These are phyloP conservation scores for Eimeria sp. DNA, from an alignment of 169 alveolate genomes.

Conservation along the genomic window DNA sequence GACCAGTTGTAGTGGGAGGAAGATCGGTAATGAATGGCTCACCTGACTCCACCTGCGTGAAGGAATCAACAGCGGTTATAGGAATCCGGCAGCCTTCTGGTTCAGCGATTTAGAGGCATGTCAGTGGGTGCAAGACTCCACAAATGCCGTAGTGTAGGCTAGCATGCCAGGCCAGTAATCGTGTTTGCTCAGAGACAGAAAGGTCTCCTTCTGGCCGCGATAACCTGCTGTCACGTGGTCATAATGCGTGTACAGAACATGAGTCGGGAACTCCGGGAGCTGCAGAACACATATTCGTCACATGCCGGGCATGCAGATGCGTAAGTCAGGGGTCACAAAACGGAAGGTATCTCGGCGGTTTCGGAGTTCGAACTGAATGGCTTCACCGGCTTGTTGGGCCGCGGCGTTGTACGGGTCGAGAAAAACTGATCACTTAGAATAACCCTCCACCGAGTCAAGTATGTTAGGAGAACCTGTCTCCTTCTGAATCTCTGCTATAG, in stretches of 20 bases:
- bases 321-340: not conserved
- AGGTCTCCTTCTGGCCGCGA: not conserved
- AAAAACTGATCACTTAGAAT: too few species aligned
- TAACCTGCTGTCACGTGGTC: not conserved
- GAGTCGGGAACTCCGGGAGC: not conserved
- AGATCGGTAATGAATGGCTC: not conserved
- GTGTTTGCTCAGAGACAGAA: too few species aligned
- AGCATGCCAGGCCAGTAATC: not conserved
- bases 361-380: too few species aligned
- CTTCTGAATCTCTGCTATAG: too few species aligned
- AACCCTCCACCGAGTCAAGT: too few species aligned
- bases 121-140: not conserved
- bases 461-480: too few species aligned
- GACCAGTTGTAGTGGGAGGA: not conserved
- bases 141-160: not conserved
- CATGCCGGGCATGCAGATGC: not conserved
- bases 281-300: not conserved
- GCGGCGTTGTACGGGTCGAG: too few species aligned
- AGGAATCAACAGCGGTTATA: not conserved
- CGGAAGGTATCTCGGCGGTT: not conserved
- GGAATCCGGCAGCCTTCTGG: not conserved
- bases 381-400: too few species aligned
- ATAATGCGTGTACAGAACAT: not conserved
- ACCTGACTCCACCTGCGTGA: not conserved
- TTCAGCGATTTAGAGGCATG: not conserved